Evolutionary conservation across 257 asterid species (phyloP), one percentile per base, ranked within the genome.

Genomic region (Solanum bukasovii): DNA sequence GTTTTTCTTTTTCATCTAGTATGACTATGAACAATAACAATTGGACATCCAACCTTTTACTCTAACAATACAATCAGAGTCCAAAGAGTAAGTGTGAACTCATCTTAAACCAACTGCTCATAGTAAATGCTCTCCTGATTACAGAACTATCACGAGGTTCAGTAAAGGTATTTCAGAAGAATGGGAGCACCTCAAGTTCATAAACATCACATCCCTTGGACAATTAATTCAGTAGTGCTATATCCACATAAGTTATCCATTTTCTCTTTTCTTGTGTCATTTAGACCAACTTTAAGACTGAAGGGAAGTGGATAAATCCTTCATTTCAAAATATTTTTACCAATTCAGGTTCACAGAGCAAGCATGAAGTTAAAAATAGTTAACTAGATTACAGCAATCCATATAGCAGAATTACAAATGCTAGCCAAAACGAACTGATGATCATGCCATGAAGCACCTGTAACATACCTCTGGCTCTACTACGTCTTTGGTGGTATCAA

Each of bases 391-490:
- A 49, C 35, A 79, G n/a, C 67, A 44, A 44, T 79, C 85, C 44
- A 49, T 49, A 38, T 49, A 82, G 70, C 70, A 49, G 40, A 81
- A 81, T 49, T 46, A 49, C 70, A 27, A 49, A 81, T 59, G 11
- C 85, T 46, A 42, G 27, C 42, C 40, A 46, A 46, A 81, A 81
- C 16, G 14, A 81, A 81, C 42, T 81, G 40, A 27, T 81, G 44
- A 79, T 46, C 42, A 82, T 82, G 86, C 31, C 85, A 18, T 49
- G 40, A 84, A 87, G 46, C 86, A 56, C 86, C 87, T 63, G 63
- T 74, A 90, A 77, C 89, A 44, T 90, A 97, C 99, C 99, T 97
- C 99, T 6, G 99, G 99, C 92, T 97, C 99, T 88, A 94, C 89
- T 56, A 92, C 49, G 78, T 94, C 95, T 91, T 94, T 97, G 21